Percentiles rank a stretch among this genome's conserved stretches.
phyloP scores from a whole-genome alignment of 2,329 filamentous ascomycete genomes.

The Mariannaea elegans region DNA sequence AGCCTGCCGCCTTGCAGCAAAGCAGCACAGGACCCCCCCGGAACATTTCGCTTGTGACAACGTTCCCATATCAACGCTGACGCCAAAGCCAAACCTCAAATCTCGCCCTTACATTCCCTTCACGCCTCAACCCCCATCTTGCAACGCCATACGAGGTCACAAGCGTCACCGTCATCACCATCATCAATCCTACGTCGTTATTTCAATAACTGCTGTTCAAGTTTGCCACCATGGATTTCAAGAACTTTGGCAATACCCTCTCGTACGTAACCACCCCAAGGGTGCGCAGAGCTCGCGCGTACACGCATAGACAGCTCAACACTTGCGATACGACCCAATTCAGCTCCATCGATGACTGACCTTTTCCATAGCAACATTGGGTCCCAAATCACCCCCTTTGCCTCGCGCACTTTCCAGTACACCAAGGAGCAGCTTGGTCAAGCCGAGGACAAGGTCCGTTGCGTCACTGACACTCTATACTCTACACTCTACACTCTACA shows the following conservation, averaged over 20 bases:
- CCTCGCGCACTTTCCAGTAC: slow-evolving; percentile 93
- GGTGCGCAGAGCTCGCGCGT: slow-evolving; percentile 27
- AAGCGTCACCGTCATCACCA: slow-evolving; percentile 17
- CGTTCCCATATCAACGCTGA: slow-evolving; percentile 39
- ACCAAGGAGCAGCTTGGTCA: slow-evolving; percentile 97
- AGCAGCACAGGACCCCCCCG: slow-evolving; percentile 4
- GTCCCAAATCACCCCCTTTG: slow-evolving; percentile 89
- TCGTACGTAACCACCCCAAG: slow-evolving; percentile 52
- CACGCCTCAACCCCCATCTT: slow-evolving; percentile 19
- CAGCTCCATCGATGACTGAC: slow-evolving; percentile 30
- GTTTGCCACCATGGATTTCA: slow-evolving; percentile 63
- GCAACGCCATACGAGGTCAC: slow-evolving; percentile 17
- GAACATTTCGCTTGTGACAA: slow-evolving; percentile 45
- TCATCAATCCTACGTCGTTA: slow-evolving; percentile 1
- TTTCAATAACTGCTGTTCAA: slow-evolving; percentile 12
- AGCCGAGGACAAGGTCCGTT: slow-evolving; percentile 85
- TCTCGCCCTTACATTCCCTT: slow-evolving; percentile 20
- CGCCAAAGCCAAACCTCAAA: slow-evolving; percentile 32
- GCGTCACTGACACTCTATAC: slow-evolving; percentile 8
- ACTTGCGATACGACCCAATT: slow-evolving; percentile 21
- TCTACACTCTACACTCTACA: no score
- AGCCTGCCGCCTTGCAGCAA: neutral
- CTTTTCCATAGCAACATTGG: slow-evolving; percentile 64
- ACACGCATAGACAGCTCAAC: slow-evolving; percentile 18
- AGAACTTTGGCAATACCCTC: slow-evolving; percentile 65